These are phyloP conservation scores for Phaeosphaeriaceae sp. DNA, from an alignment of 2,329 filamentous ascomycete genomes.

Conservation along the genomic window DNA sequence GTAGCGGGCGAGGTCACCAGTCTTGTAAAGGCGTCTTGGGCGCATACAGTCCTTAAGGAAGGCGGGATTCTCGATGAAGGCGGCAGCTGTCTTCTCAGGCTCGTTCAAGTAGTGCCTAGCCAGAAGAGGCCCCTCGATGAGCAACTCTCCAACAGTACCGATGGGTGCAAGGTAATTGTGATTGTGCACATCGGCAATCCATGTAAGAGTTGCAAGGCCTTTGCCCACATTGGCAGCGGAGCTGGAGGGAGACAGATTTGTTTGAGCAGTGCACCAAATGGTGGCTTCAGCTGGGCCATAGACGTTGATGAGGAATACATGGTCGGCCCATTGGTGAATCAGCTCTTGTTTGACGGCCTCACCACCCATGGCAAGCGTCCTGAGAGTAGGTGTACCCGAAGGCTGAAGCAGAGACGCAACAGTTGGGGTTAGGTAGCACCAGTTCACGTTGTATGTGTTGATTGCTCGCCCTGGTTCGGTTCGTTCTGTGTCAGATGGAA, in stretches of 20 bases:
- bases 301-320: slow-evolving; percentile 46
- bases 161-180: slow-evolving; percentile 15
- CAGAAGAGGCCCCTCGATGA: slow-evolving; percentile 61
- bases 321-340: slow-evolving; percentile 46
- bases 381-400: slow-evolving; percentile 2
- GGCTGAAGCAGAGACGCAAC: slow-evolving; percentile 7
- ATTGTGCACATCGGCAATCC: slow-evolving; percentile 37
- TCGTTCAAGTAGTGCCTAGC: slow-evolving; percentile 33
- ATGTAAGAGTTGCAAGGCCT: slow-evolving; percentile 52
- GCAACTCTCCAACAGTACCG: slow-evolving; percentile 53
- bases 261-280: slow-evolving; percentile 34
- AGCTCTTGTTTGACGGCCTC: slow-evolving; percentile 8
- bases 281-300: slow-evolving; percentile 51
- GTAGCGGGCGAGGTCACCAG: slow-evolving; percentile 1
- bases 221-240: slow-evolving; percentile 44
- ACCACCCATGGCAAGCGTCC: slow-evolving; percentile 7
- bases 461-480: slow-evolving; percentile 50
- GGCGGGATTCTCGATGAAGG: slow-evolving; percentile 37
- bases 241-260: slow-evolving; percentile 30
- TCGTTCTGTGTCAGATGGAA: slow-evolving; percentile 59
- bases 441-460: slow-evolving; percentile 2
- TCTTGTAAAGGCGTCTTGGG: slow-evolving; percentile 6
- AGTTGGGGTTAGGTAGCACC: slow-evolving; percentile 6
- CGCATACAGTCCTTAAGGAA: slow-evolving; percentile 13
- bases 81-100: slow-evolving; percentile 28